A percentile compares a stretch with the other conserved stretches of the same genome.
Evolutionary conservation across 129 eudicot species (phyloP).

Genomic region (Calendula officinalis): DNA sequence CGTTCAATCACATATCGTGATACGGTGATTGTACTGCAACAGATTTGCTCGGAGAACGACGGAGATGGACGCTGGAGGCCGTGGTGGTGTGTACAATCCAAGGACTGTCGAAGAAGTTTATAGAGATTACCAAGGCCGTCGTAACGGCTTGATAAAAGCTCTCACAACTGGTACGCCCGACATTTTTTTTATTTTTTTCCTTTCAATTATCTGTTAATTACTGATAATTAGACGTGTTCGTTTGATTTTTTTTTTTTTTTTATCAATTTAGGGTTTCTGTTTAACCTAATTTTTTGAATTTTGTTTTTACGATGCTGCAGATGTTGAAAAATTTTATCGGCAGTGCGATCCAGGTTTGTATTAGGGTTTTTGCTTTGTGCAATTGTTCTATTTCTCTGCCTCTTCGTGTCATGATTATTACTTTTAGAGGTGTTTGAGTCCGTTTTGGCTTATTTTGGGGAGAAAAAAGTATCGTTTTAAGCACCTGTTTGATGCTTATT

Average conservation of each 20-base stretch:
- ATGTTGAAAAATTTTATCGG: constrained; percentile 69
- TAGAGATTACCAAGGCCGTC: constrained; percentile 73
- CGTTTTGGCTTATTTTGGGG: no score
- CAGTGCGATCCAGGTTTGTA: constrained; percentile 86
- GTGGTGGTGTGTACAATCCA: constrained; percentile 46
- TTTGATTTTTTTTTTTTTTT: constrained; percentile 2
- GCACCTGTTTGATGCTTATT: no score
- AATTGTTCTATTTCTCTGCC: no score
- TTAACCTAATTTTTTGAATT: neutral
- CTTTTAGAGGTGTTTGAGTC: neutral
- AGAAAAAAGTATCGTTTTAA: no score
- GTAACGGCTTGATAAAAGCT: constrained; percentile 73
- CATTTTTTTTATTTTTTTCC: neutral
- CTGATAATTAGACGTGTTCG: neutral
- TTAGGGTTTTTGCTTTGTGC: constrained; percentile 20
- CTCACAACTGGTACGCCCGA: constrained; percentile 54
- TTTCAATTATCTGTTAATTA: neutral
- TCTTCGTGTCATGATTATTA: neutral
- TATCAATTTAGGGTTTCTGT: constrained; percentile 32
- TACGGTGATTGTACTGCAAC: no score
- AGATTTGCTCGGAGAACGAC: constrained; percentile 17
- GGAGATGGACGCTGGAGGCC: constrained; percentile 48
- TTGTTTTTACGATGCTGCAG: constrained; percentile 39
- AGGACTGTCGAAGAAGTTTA: constrained; percentile 81
- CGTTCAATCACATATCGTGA: neutral